phyloP scores from a whole-genome alignment of 179 eudicot species.

The Heliamphora pulchella region DNA sequence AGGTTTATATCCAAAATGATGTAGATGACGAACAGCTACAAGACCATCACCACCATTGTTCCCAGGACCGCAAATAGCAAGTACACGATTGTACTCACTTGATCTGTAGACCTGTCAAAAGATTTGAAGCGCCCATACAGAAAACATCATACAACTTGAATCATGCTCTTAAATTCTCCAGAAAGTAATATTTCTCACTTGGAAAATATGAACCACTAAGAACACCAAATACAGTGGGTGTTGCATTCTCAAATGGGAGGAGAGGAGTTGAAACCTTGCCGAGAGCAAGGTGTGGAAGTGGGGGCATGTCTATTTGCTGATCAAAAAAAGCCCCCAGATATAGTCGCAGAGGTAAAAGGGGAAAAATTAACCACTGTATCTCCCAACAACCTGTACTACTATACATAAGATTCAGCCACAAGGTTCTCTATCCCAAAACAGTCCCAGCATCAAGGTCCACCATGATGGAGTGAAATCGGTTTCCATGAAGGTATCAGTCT shows the following conservation, averaged over 20 bases:
- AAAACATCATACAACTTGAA: slow-evolving; percentile 6
- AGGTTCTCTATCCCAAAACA: neutral
- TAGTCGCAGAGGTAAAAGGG: neutral
- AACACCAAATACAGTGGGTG: too few species aligned
- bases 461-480: neutral
- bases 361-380: neutral
- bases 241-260: too few species aligned
- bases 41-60: slow-evolving; percentile 99
- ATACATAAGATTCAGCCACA: neutral
- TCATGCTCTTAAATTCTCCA: neutral
- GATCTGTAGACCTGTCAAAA: slow-evolving; percentile 66
- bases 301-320: too few species aligned
- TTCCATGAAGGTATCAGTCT: neutral
- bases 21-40: slow-evolving; percentile 96
- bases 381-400: neutral
- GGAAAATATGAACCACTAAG: neutral
- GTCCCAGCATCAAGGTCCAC: neutral
- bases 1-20: slow-evolving; percentile 90
- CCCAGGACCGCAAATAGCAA: slow-evolving; percentile 96
- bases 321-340: neutral
- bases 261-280: too few species aligned
- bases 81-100: slow-evolving; percentile 57
- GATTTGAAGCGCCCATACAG: neutral
- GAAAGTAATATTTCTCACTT: neutral
- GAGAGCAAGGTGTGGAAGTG: too few species aligned